Base-by-base conservation (phyloP, 2,329 filamentous ascomycete genomes). In the Aspergillus hiratsukae region DNA sequence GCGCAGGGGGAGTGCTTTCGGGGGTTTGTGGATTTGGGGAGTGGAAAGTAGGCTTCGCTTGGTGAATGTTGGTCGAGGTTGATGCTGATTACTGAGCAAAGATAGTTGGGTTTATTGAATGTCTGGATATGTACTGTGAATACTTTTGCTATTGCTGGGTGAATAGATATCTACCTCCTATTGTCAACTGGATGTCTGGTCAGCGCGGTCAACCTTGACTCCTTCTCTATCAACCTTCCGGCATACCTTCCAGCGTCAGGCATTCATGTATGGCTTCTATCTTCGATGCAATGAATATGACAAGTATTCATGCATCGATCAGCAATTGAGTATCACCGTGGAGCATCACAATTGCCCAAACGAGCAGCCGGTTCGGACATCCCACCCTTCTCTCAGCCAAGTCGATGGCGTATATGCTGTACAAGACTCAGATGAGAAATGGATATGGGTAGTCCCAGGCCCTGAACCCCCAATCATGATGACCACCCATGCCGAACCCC, bases 1-100 rank as follows among this genome's bases (percentile, higher is more conserved):
- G 68, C 61, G 9, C 49, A 6, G 28, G 72, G 72, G 9, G 55
- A 62, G 37, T 70, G 69, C 62, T 75, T 75, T 65, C 57, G 48
- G 48, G 66, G 65, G 27, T 74, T 75, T 65, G 49, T 58, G 45
- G 63, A 23, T 17, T 17, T 46, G 43, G 14, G 31, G 21, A 46
- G 43, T 27, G 23, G 43, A 11, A 14, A 46, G 40, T 43, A 23
- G 40, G 21, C 11, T 4, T 23, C 23, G 23, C 23, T 23, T 23
- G 2, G 40, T 43, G 40, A 23, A 43, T 21, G 40, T 21, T 23
- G 28, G 55, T 54, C 49, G 21, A 35, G 45, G 17, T 37, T 17
- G 31, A 37, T 37, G 31, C 31, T 17, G 5, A 37, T 43, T n/a
- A n/a, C n/a, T n/a, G n/a, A 25, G 29, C 25, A 23, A 51, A 27